Conservation (phyloP, 495 filamentous ascomycete species). For the Daldinia concentrica region DNA sequence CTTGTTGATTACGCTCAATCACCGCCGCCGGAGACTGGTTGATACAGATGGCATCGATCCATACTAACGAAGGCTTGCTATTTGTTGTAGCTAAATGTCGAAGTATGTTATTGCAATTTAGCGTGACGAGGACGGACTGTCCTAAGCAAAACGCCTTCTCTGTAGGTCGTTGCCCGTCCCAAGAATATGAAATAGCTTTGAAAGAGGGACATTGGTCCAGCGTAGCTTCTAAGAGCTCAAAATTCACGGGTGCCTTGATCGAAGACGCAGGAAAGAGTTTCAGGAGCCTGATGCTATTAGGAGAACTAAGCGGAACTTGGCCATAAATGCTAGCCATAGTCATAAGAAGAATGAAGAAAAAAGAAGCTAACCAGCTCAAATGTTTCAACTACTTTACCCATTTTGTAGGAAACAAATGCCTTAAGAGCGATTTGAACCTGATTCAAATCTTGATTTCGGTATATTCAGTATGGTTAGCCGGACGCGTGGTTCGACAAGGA, state of each 20-base stretch:
- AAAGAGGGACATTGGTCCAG: not conserved
- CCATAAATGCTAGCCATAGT: slow-evolving; percentile 11
- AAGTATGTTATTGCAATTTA: not conserved
- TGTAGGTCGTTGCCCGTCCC: not conserved
- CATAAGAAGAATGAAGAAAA: not conserved
- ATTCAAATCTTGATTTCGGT: not conserved
- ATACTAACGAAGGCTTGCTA: not conserved
- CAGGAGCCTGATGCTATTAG: not conserved
- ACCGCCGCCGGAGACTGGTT: slow-evolving; percentile 1
- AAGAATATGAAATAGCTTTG: not conserved
- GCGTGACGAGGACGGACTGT: not conserved
- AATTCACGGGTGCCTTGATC: not conserved
- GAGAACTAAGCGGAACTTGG: not conserved
- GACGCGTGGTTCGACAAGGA: not conserved
- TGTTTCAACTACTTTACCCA: too few species aligned
- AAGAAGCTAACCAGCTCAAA: not conserved
- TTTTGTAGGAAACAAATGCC: too few species aligned
- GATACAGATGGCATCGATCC: slow-evolving; percentile 13
- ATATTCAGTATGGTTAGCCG: not conserved
- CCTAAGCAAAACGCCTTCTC: not conserved
- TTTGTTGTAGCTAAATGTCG: not conserved
- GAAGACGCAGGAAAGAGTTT: not conserved
- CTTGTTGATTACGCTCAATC: not conserved
- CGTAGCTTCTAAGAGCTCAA: not conserved
- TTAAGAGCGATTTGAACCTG: too few species aligned